Base-by-base conservation (phyloP, 179 eudicot genomes). In the Pouteria campechiana region DNA sequence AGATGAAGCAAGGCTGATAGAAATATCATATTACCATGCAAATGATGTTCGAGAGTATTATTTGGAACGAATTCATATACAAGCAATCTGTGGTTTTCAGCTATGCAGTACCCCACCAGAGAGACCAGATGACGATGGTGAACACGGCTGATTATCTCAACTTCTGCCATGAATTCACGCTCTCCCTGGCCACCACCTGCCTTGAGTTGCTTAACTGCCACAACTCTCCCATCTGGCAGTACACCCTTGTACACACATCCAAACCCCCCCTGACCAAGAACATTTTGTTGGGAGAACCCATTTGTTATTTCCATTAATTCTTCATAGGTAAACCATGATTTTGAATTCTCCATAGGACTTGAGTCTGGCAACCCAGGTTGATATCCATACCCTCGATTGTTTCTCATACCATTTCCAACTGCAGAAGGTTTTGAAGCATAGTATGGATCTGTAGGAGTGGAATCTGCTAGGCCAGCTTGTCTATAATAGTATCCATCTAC, bases 211-310 rank as follows among this genome's bases (percentile, higher is more conserved):
- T 86, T 82, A 32, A 86, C 67, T n/a, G 96, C 96, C 57, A 82
- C 73, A 65, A 70, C 80, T 54, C 57, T 72, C 14, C 89, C 93
- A 42, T 69, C 58, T 32, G 67, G 59, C 14, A 86, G 67, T 14
- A 67, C 55, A 19, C 96, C 96, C 44, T 79, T 82, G 46, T 76
- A 72, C 29, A 86, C 93, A 54, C 79, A 69, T 25, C 96, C 96
- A 57, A 82, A 86, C 37, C 96, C 96, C 37, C 96, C 96, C 56
- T 82, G 78, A 46, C 96, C 96, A 44, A 86, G 85, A 43, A 86
- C 80, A 66, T 82, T 86, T 33, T 49, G 30, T 23, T 48, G 45
- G 11, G 88, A 70, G 57, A 86, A 86, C 46, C 54, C 52, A 25
- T 79, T 63, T 12, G 93, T 78, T 37, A 88, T 84, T 56, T 46